A percentile compares a stretch with the other conserved stretches of the same genome.
phyloP scores from a whole-genome alignment of 2,329 filamentous ascomycete genomes.

The Sphaerulina musiva region DNA sequence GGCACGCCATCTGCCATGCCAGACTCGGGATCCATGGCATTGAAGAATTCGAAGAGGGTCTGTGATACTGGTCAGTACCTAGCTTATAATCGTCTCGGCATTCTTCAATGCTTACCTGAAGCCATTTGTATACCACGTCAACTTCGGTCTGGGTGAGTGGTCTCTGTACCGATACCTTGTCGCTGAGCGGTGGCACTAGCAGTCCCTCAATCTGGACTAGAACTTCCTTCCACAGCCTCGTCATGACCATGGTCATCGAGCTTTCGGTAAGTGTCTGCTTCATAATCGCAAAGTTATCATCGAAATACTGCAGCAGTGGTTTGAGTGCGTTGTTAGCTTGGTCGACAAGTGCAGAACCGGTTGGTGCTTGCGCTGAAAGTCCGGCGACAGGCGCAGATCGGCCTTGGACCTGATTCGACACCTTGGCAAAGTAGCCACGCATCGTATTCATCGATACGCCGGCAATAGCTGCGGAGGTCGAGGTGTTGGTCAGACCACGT shows the following conservation, averaged over 20 bases:
- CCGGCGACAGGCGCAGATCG: constrained; percentile 23
- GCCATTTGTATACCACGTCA: constrained; percentile 92
- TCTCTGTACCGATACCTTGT: constrained; percentile 83
- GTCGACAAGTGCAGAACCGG: constrained; percentile 50
- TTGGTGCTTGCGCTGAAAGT: constrained; percentile 12
- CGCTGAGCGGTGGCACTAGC: constrained; percentile 86
- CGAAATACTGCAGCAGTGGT: constrained; percentile 86
- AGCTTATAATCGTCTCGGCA: neutral
- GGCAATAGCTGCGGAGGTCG: constrained; percentile 40
- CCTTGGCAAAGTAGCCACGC: constrained; percentile 55
- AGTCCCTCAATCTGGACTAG: constrained; percentile 83
- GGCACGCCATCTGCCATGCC: constrained; percentile 83
- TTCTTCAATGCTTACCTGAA: constrained; percentile 47
- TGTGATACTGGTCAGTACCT: constrained; percentile 17
- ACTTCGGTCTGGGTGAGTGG: constrained; percentile 80
- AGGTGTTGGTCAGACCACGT: constrained; percentile 58
- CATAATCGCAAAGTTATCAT: constrained; percentile 99
- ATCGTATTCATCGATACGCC: constrained; percentile 57
- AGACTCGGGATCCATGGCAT: constrained; percentile 77
- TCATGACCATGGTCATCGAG: constrained; percentile 99
- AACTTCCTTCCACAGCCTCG: constrained; percentile 94
- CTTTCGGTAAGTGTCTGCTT: constrained; percentile 89
- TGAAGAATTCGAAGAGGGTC: constrained; percentile 88
- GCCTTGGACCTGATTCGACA: constrained; percentile 35
- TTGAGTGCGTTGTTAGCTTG: constrained; percentile 77